These are phyloP conservation scores for Pichia sp. DNA, from an alignment of 1,139 yeast genomes.

Conservation along the genomic window DNA sequence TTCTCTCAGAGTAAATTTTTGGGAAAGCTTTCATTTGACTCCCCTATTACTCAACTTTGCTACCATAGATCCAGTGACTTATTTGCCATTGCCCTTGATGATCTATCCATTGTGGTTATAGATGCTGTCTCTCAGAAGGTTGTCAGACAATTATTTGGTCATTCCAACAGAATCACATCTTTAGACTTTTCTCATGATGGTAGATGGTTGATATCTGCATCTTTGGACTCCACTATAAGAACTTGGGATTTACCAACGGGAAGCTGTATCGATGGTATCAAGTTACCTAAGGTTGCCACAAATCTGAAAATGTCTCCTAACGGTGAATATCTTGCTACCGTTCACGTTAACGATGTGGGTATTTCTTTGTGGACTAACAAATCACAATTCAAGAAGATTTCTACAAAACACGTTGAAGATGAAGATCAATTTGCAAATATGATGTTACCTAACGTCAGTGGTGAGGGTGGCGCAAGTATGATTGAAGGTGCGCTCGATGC, in stretches of 20 bases:
- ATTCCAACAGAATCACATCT: slow-evolving; percentile 79
- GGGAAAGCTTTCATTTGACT: slow-evolving; percentile 61
- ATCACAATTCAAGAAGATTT: slow-evolving; percentile 68
- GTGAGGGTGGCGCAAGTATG: slow-evolving; percentile 70
- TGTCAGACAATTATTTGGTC: slow-evolving; percentile 88
- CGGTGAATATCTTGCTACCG: slow-evolving; percentile 88
- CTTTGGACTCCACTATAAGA: slow-evolving; percentile 81
- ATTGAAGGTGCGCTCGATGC: slow-evolving; percentile 70
- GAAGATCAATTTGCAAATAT: slow-evolving; percentile 63
- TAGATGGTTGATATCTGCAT: slow-evolving; percentile 84
- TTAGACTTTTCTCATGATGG: slow-evolving; percentile 94
- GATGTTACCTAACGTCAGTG: slow-evolving; percentile 70
- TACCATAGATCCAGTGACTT: slow-evolving; percentile 81
- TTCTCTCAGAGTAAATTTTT: slow-evolving; percentile 65
- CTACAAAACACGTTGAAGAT: slow-evolving; percentile 69
- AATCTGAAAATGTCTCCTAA: slow-evolving; percentile 74
- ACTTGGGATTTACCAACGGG: slow-evolving; percentile 99
- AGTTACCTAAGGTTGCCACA: slow-evolving; percentile 73
- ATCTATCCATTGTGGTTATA: slow-evolving; percentile 73
- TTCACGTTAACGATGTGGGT: slow-evolving; percentile 89
- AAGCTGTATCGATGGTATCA: slow-evolving; percentile 90
- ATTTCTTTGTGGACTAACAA: slow-evolving; percentile 88
- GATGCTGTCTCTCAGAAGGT: slow-evolving; percentile 77
- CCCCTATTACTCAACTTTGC: slow-evolving; percentile 72
- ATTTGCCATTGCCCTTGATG: slow-evolving; percentile 81